Evolutionary conservation across 2,329 filamentous ascomycete species (phyloP), one percentile per base, ranked within the genome.

Genomic region (Plenodomus lindquistii): DNA sequence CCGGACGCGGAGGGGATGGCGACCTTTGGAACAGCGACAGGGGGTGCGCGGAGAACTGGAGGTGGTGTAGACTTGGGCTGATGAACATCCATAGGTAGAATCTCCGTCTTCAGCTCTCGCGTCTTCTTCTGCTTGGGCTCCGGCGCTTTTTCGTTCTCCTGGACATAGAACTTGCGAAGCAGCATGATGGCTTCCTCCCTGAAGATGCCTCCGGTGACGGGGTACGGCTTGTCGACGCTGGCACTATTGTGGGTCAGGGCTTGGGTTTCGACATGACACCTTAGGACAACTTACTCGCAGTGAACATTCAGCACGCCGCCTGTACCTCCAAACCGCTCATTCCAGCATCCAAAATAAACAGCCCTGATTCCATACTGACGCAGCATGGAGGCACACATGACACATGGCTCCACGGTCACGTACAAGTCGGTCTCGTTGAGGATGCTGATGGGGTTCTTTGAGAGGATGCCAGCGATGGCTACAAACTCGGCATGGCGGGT

Each of bases 401-500:
- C 91, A 72, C 94, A 99, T 4, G 94, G 94, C 75, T 99, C 95
- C 44, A 99, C 93, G 0, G 94, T 99, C 40, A 99, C 94, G 73
- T 99, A 99, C 42, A 99, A 83, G 65, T 88, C 85, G 9, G 85
- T 88, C 56, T 92, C 83, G 34, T 78, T 79, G 59, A 97, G 79
- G 54, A 93, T 83, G 11, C 80, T 81, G 27, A 84, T 81, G 44
- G 87, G 81, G 57, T 94, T 81, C 43, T 79, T 80, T 18, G 81
- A 75, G 38, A 89, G 77, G 57, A 88, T 83, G 54, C 84, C 75
- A 48, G 82, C 79, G 44, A 99, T 81, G 40, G 92, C 94, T 74
- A 97, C 86, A 67, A 97, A 95, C 71, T 99, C 94, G 37, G 94
- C 94, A 73, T 99, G 94, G 20, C 92, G 85, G 39, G 94, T 97